Percentiles rank a stretch among this genome's conserved stretches.
Conservation (phyloP, 805 yeast genomes). For the Kazachstania martiniae region DNA sequence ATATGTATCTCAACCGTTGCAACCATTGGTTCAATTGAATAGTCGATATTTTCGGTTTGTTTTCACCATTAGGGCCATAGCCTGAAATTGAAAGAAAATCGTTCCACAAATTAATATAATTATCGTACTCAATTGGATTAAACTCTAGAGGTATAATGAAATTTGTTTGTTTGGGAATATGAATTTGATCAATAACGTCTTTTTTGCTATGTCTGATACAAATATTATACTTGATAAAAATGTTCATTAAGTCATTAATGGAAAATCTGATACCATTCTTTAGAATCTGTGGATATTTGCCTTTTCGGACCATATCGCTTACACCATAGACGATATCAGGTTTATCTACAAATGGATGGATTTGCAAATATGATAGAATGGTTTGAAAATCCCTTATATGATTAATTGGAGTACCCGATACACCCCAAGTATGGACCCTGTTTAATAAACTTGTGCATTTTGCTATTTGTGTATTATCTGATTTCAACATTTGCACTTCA, state of each 20-base stretch:
- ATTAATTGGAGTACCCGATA: slow-evolving; percentile 87
- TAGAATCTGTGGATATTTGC: slow-evolving; percentile 1
- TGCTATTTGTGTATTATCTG: slow-evolving; percentile 62
- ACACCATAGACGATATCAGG: slow-evolving; percentile 11
- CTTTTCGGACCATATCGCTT: slow-evolving; percentile 3
- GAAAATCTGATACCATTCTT: slow-evolving; percentile 18
- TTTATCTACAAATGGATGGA: slow-evolving; percentile 49
- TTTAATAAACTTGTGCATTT: slow-evolving; percentile 72
- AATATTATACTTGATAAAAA: slow-evolving; percentile 48
- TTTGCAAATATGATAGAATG: slow-evolving; percentile 52
- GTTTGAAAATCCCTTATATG: slow-evolving; percentile 60
- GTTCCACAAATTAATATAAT: slow-evolving; percentile 54
- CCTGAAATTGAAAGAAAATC: slow-evolving; percentile 51
- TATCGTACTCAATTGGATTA: slow-evolving; percentile 74
- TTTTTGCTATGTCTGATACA: slow-evolving; percentile 65
- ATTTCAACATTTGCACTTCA: slow-evolving; percentile 88
- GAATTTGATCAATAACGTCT: slow-evolving; percentile 67
- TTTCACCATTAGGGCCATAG: slow-evolving; percentile 36
- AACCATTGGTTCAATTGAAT: slow-evolving; percentile 60
- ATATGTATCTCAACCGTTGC: slow-evolving; percentile 56
- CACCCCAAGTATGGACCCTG: slow-evolving; percentile 91
- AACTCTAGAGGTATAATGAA: slow-evolving; percentile 63
- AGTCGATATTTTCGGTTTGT: slow-evolving; percentile 43
- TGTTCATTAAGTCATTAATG: slow-evolving; percentile 34
- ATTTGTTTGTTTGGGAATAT: slow-evolving; percentile 69